Percentiles rank a stretch among this genome's conserved stretches.
These are phyloP conservation scores for Penicillium sp. DNA, from an alignment of 2,329 filamentous ascomycete species.

Conservation along the genomic window DNA sequence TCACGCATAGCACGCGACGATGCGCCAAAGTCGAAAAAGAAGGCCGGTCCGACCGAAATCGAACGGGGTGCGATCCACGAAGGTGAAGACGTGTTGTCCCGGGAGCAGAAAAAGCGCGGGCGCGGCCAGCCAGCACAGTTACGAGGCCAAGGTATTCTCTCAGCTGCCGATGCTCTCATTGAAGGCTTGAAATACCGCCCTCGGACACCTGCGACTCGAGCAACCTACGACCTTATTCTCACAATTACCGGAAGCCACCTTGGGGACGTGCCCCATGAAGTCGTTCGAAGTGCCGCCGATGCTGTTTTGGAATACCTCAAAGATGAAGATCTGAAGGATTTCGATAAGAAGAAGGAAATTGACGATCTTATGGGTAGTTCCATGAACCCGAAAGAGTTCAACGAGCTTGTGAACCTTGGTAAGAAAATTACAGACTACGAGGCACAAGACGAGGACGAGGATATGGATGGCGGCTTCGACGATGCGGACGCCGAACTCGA, in stretches of 20 bases:
- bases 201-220: conserved; percentile 84
- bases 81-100: conserved; percentile 77
- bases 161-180: conserved; percentile 80
- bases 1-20: conserved; percentile 75
- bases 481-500: conserved; percentile 77
- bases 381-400: conserved; percentile 87
- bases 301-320: conserved; percentile 89
- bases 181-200: conserved; percentile 92
- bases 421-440: conserved; percentile 99
- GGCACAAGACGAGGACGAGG: conserved; percentile 91
- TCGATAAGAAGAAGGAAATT: conserved; percentile 97
- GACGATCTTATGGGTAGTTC: conserved; percentile 87
- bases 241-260: conserved; percentile 85
- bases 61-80: conserved; percentile 76
- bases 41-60: conserved; percentile 65
- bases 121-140: conserved; percentile 69
- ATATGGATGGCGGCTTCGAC: conserved; percentile 70
- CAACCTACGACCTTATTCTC: conserved; percentile 91
- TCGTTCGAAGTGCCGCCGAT: conserved; percentile 91
- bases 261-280: conserved; percentile 88
- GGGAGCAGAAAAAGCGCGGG: conserved; percentile 85
- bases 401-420: conserved; percentile 90
- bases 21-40: conserved; percentile 79
- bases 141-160: conserved; percentile 74
- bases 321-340: conserved; percentile 92